Evolutionary conservation across 1,139 yeast species (phyloP), one percentile per base, ranked within the genome.

Genomic region (Geotrichum reessii): DNA sequence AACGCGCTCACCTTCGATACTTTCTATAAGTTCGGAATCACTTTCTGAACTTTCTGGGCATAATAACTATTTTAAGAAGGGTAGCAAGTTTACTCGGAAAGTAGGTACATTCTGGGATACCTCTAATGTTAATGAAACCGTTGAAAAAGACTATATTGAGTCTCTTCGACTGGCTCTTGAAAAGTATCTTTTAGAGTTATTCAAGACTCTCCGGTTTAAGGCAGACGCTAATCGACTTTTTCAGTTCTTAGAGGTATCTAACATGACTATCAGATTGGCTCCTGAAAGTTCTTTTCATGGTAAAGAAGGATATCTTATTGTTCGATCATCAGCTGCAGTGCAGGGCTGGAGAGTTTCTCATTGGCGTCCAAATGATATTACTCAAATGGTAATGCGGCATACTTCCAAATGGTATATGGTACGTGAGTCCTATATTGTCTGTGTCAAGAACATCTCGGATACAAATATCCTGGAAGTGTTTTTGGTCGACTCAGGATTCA

Each of bases 301-400:
- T 1, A 93, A 92, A 67, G 97, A 93, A 73, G 99, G 99, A 3
- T 81, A 83, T 56, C 74, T 93, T 59, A 83, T 87, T 62, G 81
- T 91, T 51, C 83, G 92, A 22, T 86, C 97, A 0, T 82, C 91
- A 1, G 93, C 98, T 0, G 83, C 83, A 62, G 79, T 91, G 0
- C 96, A 89, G 71, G 98, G 98, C 1, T 93, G 99, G 99, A 79
- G 96, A 67, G 97, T 92, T 14, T 89, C 95, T 5, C 97, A 92
- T 69, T 84, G 90, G 73, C 84, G 81, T 63, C 84, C 90, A 9
- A 83, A 84, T 63, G 97, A 90, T 68, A 76, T 90, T 65, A 56
- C 67, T 8, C 67, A 67, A 51, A 90, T 91, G 96, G 86, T 90
- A 58, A 85, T 84, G 65, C 84, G 99, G 71, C 92, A 95, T 65